Evolutionary conservation across 208 protist species (phyloP).

Genomic region (Porcisia hertigi): DNA sequence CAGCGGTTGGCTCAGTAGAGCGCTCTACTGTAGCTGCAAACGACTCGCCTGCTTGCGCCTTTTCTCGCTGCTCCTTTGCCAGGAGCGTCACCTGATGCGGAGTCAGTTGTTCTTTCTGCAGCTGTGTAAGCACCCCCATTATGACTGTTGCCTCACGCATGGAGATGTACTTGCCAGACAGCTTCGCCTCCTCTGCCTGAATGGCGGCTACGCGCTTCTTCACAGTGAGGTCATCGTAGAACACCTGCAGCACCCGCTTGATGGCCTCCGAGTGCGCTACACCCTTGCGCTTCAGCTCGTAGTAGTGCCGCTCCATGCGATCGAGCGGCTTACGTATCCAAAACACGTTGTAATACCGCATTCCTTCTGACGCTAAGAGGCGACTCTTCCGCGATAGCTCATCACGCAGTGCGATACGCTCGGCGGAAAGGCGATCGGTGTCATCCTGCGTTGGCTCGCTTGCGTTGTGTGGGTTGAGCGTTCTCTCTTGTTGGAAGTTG

Average conservation of each 20-base stretch:
- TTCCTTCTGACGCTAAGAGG: conserved; percentile 83
- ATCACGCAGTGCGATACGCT: conserved; percentile 75
- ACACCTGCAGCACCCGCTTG: conserved; percentile 71
- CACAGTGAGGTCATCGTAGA: conserved; percentile 79
- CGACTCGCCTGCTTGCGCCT: conserved; percentile 32
- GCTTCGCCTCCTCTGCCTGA: conserved; percentile 90
- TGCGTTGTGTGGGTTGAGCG: conserved; percentile 84
- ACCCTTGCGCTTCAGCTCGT: conserved; percentile 69
- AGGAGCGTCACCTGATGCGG: conserved; percentile 81
- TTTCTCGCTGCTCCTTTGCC: conserved; percentile 56
- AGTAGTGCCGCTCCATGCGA: conserved; percentile 90
- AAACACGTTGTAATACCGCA: conserved; percentile 93
- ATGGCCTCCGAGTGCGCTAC: conserved; percentile 75
- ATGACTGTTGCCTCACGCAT: conserved; percentile 90
- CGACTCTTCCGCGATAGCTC: conserved; percentile 84
- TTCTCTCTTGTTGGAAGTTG: conserved; percentile 90
- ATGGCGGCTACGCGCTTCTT: conserved; percentile 88
- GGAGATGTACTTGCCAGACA: conserved; percentile 87
- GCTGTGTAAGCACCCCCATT: conserved; percentile 77
- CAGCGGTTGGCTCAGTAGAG: neutral
- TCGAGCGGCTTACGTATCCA: conserved; percentile 93
- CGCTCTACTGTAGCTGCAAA: conserved; percentile 50
- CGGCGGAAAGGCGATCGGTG: conserved; percentile 50
- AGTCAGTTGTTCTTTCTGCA: conserved; percentile 87
- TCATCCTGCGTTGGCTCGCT: conserved; percentile 81